Evolutionary conservation across 148 eudicot species (phyloP), one percentile per base, ranked within the genome.

Genomic region (Simmondsia chinensis): DNA sequence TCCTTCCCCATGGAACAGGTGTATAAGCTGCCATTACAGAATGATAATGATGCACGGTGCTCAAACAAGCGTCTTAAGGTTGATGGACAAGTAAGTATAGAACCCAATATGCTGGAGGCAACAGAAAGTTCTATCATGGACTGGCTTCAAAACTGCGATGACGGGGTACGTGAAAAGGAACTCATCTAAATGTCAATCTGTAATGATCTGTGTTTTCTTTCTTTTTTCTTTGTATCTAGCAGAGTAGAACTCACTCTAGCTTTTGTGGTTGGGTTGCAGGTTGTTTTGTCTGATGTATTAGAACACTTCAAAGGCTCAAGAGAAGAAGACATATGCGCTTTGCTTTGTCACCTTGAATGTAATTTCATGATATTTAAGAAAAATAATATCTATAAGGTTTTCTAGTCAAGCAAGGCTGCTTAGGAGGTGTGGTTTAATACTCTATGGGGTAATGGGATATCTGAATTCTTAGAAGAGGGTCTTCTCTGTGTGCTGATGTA

Each of bases 311-410:
- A 20, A 37, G 84, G 72, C 24, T 71, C 80, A 5, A 57, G 49
- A 17, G 70, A 74, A 39, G 79, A 67, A 51, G 21, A 50, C 7
- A 38, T 77, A n/a, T 33, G 60, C 20, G 56, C 53, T 52, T 42
- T 84, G 58, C 59, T 84, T 43, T 53, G 60, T 34, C 39, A 28
- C 33, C 76, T 84, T 20, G 85, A 80, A 65, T 40, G 71, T 25
- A 85, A 80, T 43, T 80, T 80, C 35, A 17, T 69, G 39, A 59
- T 84, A 22, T 84, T 49, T 47, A 73, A 56, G 31, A 80, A 84
- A 72, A 77, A 77, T 34, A 57, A 65, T 48, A 10, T 64, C 22
- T 80, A 80, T 55, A 69, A 43, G 43, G 64, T 69, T 41, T 56
- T 63, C 25, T 63, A 57, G 25, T 33, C 44, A 16, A 32, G 27